Conservation (phyloP, 2,329 filamentous ascomycete species). For the Cladosporium sp. region DNA sequence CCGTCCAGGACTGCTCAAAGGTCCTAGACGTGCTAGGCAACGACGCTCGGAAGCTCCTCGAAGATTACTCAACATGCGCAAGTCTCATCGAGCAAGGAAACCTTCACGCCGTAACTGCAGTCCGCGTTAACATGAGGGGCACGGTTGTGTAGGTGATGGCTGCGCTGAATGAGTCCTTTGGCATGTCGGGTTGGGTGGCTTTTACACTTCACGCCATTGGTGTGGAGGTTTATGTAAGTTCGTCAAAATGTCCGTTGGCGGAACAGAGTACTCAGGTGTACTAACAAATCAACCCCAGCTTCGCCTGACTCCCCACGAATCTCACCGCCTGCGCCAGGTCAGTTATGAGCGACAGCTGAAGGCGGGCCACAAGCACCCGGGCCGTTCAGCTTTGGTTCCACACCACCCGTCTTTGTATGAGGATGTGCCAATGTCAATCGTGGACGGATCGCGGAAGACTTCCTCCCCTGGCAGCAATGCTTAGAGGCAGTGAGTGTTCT, state of each 20-base stretch:
- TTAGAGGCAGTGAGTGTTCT: too few species aligned
- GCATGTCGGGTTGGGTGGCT: slow-evolving; percentile 50
- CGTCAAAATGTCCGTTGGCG: too few species aligned
- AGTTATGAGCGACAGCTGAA: slow-evolving; percentile 54
- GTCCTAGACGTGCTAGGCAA: slow-evolving; percentile 30
- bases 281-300: too few species aligned
- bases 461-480: too few species aligned
- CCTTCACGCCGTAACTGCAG: slow-evolving; percentile 32
- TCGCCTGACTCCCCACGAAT: slow-evolving; percentile 50
- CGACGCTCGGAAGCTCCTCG: slow-evolving; percentile 21
- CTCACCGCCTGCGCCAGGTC: slow-evolving; percentile 50
- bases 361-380: slow-evolving; percentile 47
- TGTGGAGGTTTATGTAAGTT: slow-evolving; percentile 39
- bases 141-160: slow-evolving; percentile 36
- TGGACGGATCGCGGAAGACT: too few species aligned
- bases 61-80: slow-evolving; percentile 43
- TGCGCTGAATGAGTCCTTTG: slow-evolving; percentile 46
- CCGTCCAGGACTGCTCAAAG: slow-evolving; percentile 8
- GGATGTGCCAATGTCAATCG: too few species aligned
- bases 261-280: too few species aligned
- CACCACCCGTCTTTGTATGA: too few species aligned
- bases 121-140: slow-evolving; percentile 26
- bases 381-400: slow-evolving; percentile 37
- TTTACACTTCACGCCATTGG: slow-evolving; percentile 47
- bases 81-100: slow-evolving; percentile 14